Conservation (phyloP, 2,329 filamentous ascomycete genomes). For the Dactylonectria macrodidyma region DNA sequence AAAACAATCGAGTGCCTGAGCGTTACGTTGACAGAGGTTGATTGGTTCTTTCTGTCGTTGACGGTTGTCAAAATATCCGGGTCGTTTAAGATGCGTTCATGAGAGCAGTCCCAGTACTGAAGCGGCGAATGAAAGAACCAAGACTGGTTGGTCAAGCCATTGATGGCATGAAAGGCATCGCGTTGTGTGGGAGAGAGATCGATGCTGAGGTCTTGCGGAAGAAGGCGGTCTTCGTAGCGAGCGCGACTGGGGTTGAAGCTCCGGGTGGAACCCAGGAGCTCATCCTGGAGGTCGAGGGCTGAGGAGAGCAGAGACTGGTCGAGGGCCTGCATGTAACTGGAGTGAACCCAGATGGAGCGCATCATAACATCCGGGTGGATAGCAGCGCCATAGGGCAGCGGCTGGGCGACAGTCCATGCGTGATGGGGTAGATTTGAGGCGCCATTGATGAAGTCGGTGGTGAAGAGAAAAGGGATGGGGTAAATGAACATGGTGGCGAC, state of each 20-base stretch:
- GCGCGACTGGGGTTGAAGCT: slow-evolving; percentile 66
- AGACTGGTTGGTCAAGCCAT: slow-evolving; percentile 72
- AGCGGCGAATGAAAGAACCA: slow-evolving; percentile 89
- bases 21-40: slow-evolving; percentile 80
- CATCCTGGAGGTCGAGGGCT: slow-evolving; percentile 79
- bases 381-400: slow-evolving; percentile 66
- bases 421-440: slow-evolving; percentile 82
- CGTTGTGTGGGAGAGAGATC: slow-evolving; percentile 63
- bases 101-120: slow-evolving; percentile 84
- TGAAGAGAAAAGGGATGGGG: slow-evolving; percentile 82
- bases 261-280: slow-evolving; percentile 73
- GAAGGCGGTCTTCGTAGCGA: slow-evolving; percentile 46
- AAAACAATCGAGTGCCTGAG: slow-evolving; percentile 85
- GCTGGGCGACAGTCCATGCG: slow-evolving; percentile 84
- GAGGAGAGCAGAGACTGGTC: slow-evolving; percentile 75
- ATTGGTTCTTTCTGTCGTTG: slow-evolving; percentile 73
- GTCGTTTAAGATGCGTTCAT: slow-evolving; percentile 71
- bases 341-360: slow-evolving; percentile 87
- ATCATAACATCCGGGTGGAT: slow-evolving; percentile 80
- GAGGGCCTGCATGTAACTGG: slow-evolving; percentile 84
- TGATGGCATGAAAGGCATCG: slow-evolving; percentile 71
- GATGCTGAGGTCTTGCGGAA: slow-evolving; percentile 46
- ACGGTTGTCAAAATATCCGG: slow-evolving; percentile 77
- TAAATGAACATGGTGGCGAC: slow-evolving; percentile 80
- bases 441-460: slow-evolving; percentile 79